These are phyloP conservation scores for Suhomyces pyralidae DNA, from an alignment of 805 yeast genomes.

Conservation along the genomic window DNA sequence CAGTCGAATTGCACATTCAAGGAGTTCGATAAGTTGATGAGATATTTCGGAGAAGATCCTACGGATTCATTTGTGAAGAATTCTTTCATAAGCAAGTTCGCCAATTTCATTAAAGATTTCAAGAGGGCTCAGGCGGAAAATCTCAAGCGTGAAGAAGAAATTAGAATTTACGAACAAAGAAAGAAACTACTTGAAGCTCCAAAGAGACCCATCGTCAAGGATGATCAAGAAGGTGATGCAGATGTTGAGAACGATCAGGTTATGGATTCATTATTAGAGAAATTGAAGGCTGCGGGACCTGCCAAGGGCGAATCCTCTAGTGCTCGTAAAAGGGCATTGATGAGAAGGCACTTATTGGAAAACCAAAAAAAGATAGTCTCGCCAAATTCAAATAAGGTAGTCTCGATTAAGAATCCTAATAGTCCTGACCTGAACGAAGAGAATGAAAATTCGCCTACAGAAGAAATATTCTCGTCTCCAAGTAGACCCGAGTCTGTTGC, in stretches of 20 bases:
- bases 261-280: conserved; percentile 85
- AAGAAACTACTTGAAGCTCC: conserved; percentile 58
- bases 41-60: conserved; percentile 70
- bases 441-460: conserved; percentile 15
- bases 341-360: conserved; percentile 58
- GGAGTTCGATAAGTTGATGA: conserved; percentile 58
- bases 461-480: conserved; percentile 2
- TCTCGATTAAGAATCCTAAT: background rate
- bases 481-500: background rate
- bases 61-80: conserved; percentile 52
- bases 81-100: conserved; percentile 59
- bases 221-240: conserved; percentile 28
- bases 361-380: conserved; percentile 18
- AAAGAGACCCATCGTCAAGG: conserved; percentile 20
- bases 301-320: conserved; percentile 71
- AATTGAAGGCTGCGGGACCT: conserved; percentile 83
- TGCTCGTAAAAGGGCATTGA: conserved; percentile 76
- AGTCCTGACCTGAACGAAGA: conserved; percentile 4
- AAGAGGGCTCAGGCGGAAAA: conserved; percentile 66
- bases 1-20: conserved; percentile 50
- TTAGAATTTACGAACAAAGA: conserved; percentile 69
- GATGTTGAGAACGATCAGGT: conserved; percentile 49
- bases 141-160: conserved; percentile 64
- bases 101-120: conserved; percentile 58
- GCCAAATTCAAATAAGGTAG: conserved; percentile 2